These are phyloP conservation scores for Asterochloris erici DNA, from an alignment of 139 green algal genomes.

Conservation along the genomic window DNA sequence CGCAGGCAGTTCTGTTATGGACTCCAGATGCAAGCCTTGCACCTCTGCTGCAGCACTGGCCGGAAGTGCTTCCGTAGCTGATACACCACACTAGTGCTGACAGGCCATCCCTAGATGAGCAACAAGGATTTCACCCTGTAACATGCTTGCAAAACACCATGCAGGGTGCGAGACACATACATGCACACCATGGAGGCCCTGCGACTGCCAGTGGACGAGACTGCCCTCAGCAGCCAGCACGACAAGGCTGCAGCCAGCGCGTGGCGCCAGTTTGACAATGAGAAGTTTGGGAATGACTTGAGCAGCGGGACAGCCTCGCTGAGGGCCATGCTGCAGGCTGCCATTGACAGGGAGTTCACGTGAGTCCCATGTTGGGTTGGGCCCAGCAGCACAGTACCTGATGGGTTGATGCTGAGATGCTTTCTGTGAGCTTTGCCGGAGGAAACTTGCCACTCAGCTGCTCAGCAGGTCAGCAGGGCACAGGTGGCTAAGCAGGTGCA, in stretches of 20 bases:
- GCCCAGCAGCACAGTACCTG: no score
- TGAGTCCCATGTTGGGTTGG: not conserved
- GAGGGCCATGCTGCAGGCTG: conserved; percentile 31
- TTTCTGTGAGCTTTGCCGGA: no score
- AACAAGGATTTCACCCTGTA: not conserved
- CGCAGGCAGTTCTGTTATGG: no score
- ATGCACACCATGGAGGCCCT: conserved; percentile 25
- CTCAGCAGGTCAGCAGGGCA: no score
- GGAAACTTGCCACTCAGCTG: no score
- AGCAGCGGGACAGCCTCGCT: conserved; percentile 17
- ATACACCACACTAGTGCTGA: not conserved
- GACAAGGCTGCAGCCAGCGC: conserved; percentile 18
- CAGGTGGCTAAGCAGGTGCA: no score
- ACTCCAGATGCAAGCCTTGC: no score
- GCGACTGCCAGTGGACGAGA: conserved; percentile 50
- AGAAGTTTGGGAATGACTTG: conserved; percentile 47
- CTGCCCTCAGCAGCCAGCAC: conserved; percentile 24
- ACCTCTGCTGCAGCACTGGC: not conserved
- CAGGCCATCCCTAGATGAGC: not conserved
- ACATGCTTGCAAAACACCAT: not conserved
- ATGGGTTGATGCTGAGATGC: no score
- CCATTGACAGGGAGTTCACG: conserved; percentile 40
- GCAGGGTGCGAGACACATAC: conserved; percentile 13
- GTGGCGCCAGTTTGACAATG: conserved; percentile 34
- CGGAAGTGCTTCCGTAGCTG: not conserved